Evolutionary conservation across 768 basidiomycete species (phyloP).

Genomic region (Amanita molliuscula): DNA sequence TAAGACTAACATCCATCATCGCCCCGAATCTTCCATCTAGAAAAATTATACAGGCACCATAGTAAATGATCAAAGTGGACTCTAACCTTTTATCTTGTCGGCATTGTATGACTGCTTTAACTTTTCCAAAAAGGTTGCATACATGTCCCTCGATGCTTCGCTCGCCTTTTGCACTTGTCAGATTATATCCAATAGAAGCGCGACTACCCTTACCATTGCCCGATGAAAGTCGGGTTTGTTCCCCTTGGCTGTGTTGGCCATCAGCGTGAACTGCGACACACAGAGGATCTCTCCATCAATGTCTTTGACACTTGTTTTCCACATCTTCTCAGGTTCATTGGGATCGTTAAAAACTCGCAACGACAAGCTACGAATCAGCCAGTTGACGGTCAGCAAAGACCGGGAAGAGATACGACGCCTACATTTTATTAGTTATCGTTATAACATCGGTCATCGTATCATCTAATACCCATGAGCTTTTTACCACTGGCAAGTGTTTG

Average conservation of each 20-base stretch:
- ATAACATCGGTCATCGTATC: constrained; percentile 71
- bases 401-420: background rate
- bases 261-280: constrained; percentile 88
- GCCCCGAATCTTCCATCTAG: constrained; percentile 90
- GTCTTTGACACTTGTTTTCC: constrained; percentile 85
- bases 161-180: constrained; percentile 35
- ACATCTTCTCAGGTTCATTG: constrained; percentile 48
- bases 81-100: constrained; percentile 70
- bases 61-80: constrained; percentile 1
- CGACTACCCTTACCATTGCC: constrained; percentile 60
- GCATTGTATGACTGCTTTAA: constrained; percentile 58
- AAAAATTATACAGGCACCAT: constrained; percentile 3
- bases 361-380: constrained; percentile 38
- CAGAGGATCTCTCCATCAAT: constrained; percentile 87
- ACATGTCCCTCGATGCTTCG: constrained; percentile 57
- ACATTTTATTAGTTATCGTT: constrained; percentile 79
- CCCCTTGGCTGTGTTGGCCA: constrained; percentile 82
- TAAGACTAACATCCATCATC: constrained; percentile 88
- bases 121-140: constrained; percentile 60
- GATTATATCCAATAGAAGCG: background rate
- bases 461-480: constrained; percentile 33
- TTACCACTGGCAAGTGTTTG: background rate
- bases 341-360: constrained; percentile 66
- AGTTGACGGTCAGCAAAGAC: background rate
- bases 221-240: constrained; percentile 89